Base-by-base conservation (phyloP, 1,139 yeast species). In the Hemisphaericaspora xylofermentans region DNA sequence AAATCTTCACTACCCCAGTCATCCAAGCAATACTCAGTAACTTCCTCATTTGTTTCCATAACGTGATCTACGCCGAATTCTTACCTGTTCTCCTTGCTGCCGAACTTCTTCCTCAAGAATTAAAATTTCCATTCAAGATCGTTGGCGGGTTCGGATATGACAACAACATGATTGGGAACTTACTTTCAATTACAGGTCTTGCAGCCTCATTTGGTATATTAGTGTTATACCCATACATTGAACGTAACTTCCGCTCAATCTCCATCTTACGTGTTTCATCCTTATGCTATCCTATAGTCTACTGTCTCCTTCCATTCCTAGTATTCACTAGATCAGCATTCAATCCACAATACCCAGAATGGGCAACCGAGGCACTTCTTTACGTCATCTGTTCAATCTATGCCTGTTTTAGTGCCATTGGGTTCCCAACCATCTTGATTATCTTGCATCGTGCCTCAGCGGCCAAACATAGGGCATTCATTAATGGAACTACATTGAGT, bases 81-180 rank as follows among this genome's bases (percentile, higher is more conserved):
- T 58, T 80, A 31, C 86, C 88, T 8, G 76, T 81, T 3, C 76
- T 77, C 42, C 58, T 80, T 14, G 82, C 85, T 0, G 67, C 78
- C 15, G 62, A 68, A 26, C 59, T 76, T 35, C 63, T 56, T 28
- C 56, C 57, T 1, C 53, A 54, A 10, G 47, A 58, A 12, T 54
- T 79, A 14, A 53, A 60, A 31, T 78, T 81, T 52, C 68, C 68
- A 8, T 53, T 58, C 36, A 46, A 40, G 13, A 57, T 61, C 10
- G 49, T 51, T 19, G 69, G 69, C 2, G 69, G 68, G 4, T 61
- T 61, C 50, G 63, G 63, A 12, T 62, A 57, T 54, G 58, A 61
- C 30, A 62, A 81, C 6, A 64, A 64, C 38, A 65, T 70, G 30
- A 81, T 82, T 39, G 88, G 88, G 32, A 62, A 66, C 12, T 56